phyloP scores from a whole-genome alignment of 176 grass and related monocot species.

The Puccinellia tenuiflora region DNA sequence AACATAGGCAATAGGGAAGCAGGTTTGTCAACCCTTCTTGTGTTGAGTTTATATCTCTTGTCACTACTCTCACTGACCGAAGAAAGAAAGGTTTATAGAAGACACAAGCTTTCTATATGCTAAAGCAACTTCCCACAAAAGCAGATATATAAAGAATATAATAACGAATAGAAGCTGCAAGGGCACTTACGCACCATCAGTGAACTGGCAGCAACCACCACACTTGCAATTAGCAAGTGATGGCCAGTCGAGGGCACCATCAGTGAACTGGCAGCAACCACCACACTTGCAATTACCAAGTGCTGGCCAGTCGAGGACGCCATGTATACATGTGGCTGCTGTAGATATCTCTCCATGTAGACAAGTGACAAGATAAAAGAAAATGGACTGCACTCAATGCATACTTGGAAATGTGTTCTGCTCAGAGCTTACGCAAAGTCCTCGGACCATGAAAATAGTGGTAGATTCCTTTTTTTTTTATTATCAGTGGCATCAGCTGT shows the following conservation, averaged over 20 bases:
- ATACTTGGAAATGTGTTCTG: slow-evolving; percentile 80
- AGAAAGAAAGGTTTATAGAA: not conserved
- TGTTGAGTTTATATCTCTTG: not conserved
- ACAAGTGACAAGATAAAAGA: slow-evolving; percentile 65
- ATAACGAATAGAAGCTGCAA: not conserved
- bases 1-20: not conserved
- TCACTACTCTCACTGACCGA: not conserved
- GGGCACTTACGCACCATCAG: slow-evolving; percentile 66
- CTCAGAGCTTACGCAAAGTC: slow-evolving; percentile 60
- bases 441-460: slow-evolving; percentile 61
- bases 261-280: slow-evolving; percentile 71
- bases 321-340: slow-evolving; percentile 49
- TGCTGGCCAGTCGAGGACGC: slow-evolving; percentile 53
- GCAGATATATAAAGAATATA: not conserved
- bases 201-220: slow-evolving; percentile 74
- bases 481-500: slow-evolving; percentile 21
- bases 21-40: not conserved
- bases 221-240: slow-evolving; percentile 57
- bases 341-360: slow-evolving; percentile 77
- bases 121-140: not conserved
- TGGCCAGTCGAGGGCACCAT: slow-evolving; percentile 57
- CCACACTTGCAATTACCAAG: slow-evolving; percentile 63
- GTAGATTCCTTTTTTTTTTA: slow-evolving; percentile 31
- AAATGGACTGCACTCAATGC: slow-evolving; percentile 69
- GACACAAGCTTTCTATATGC: not conserved